Evolutionary conservation across 108 stramenopile species (phyloP).

Genomic region (Cylindrotheca closterium): DNA sequence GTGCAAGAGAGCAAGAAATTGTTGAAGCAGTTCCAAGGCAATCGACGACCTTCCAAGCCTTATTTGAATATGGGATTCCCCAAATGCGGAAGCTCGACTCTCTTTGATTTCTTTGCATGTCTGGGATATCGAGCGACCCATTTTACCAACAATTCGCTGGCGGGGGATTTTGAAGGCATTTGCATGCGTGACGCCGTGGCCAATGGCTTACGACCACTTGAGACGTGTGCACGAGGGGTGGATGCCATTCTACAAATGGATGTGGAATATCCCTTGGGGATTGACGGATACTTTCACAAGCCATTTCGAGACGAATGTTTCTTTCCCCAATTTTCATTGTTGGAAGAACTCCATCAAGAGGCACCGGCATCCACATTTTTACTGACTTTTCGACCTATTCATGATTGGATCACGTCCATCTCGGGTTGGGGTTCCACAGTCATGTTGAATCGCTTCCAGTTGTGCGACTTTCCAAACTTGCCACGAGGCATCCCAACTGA

Average conservation of each 20-base stretch:
- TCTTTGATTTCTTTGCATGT: background rate
- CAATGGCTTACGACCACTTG: background rate
- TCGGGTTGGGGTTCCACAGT: too few species aligned
- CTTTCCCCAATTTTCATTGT: conserved; percentile 13
- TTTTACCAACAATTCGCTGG: background rate
- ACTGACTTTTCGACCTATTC: too few species aligned
- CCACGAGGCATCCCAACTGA: too few species aligned
- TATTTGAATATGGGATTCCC: conserved; percentile 18
- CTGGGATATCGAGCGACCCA: background rate
- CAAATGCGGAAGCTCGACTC: conserved; percentile 5
- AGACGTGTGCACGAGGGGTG: background rate
- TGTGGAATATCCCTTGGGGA: background rate
- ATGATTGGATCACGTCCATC: too few species aligned
- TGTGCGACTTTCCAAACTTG: too few species aligned
- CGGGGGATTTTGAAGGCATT: background rate
- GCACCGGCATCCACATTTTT: conserved; percentile 16
- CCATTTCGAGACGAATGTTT: conserved; percentile 6
- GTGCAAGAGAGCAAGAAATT: too few species aligned
- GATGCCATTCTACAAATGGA: conserved; percentile 7
- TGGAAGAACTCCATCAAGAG: conserved; percentile 18
- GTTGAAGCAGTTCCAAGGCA: too few species aligned
- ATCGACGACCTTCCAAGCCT: conserved; percentile 4
- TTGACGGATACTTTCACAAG: background rate
- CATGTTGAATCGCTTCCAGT: too few species aligned
- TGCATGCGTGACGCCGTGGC: conserved; percentile 9